phyloP scores from a whole-genome alignment of 345 rosid genomes.

The Orychophragmus violaceus region DNA sequence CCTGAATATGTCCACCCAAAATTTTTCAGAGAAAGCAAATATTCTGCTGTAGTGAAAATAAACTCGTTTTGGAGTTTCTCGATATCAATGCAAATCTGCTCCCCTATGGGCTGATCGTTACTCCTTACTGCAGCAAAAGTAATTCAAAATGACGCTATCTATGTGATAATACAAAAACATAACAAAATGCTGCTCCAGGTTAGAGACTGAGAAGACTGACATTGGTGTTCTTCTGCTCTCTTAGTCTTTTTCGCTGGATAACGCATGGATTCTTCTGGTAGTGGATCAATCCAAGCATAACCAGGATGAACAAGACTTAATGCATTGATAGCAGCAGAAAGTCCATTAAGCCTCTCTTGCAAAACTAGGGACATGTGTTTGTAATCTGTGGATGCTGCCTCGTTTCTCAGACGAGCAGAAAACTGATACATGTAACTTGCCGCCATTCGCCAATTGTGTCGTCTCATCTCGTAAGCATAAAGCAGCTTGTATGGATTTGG shows the following conservation, averaged over 20 bases:
- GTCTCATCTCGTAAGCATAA: constrained; percentile 88
- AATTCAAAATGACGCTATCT: not conserved
- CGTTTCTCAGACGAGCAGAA: constrained; percentile 67
- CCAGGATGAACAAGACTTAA: constrained; percentile 72
- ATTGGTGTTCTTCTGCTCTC: constrained; percentile 40
- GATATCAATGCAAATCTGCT: constrained; percentile 47
- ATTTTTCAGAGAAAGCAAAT: constrained; percentile 63
- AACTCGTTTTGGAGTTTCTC: constrained; percentile 72
- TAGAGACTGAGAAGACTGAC: constrained; percentile 38
- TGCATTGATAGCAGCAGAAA: constrained; percentile 88
- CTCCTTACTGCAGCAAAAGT: constrained; percentile 36
- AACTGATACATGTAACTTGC: constrained; percentile 79
- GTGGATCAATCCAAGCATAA: constrained; percentile 84
- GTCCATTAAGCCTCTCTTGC: constrained; percentile 85
- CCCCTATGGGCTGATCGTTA: constrained; percentile 38
- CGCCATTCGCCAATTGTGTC: constrained; percentile 90
- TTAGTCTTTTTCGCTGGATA: constrained; percentile 79
- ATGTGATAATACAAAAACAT: constrained; percentile 7
- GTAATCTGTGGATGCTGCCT: constrained; percentile 49
- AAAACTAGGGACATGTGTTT: constrained; percentile 47
- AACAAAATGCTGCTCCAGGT: constrained; percentile 1
- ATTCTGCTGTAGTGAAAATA: constrained; percentile 78
- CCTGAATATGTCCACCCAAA: constrained; percentile 65
- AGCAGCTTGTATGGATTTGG: constrained; percentile 88
- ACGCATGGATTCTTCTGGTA: constrained; percentile 37